These are phyloP conservation scores for Brassica juncea DNA, from an alignment of 345 rosid species.

Conservation along the genomic window DNA sequence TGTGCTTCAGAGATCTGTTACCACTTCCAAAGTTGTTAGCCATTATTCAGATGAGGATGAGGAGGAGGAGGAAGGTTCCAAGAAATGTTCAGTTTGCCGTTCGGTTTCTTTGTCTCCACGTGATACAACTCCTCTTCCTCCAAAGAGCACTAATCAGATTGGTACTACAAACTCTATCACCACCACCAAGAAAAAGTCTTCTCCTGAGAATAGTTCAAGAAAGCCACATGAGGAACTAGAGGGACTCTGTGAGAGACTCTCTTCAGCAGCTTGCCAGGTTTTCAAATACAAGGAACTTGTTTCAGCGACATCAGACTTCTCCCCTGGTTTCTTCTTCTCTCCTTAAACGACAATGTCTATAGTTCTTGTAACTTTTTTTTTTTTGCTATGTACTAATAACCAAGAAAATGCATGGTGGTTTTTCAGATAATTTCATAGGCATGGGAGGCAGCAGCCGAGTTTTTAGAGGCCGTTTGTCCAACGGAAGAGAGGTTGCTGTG, in stretches of 20 bases:
- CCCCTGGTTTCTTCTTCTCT: slow-evolving; percentile 53
- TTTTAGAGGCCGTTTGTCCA: slow-evolving; percentile 73
- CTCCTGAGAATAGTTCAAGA: slow-evolving; percentile 40
- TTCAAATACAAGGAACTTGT: slow-evolving; percentile 77
- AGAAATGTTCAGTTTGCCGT: slow-evolving; percentile 67
- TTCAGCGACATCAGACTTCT: slow-evolving; percentile 69
- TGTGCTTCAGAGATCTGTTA: slow-evolving; percentile 57
- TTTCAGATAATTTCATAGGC: slow-evolving; percentile 79
- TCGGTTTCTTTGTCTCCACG: slow-evolving; percentile 32
- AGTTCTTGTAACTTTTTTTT: not conserved
- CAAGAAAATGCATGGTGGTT: slow-evolving; percentile 3
- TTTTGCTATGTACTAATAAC: not conserved
- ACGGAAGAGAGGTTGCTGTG: slow-evolving; percentile 88
- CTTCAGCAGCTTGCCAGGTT: slow-evolving; percentile 65
- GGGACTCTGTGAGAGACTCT: slow-evolving; percentile 64
- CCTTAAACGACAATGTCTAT: slow-evolving; percentile 1
- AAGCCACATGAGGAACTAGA: slow-evolving; percentile 57
- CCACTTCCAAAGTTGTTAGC: slow-evolving; percentile 50
- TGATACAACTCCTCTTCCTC: slow-evolving; percentile 43
- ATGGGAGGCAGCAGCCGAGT: slow-evolving; percentile 93
- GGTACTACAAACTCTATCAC: slow-evolving; percentile 19
- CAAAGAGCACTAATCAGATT: slow-evolving; percentile 47
- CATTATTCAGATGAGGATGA: slow-evolving; percentile 17
- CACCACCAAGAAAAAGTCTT: slow-evolving; percentile 17
- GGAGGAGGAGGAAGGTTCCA: slow-evolving; percentile 22